Evolutionary conservation across 2,329 filamentous ascomycete species (phyloP), one percentile per base, ranked within the genome.

Genomic region (Ophiostoma triangulosporum): DNA sequence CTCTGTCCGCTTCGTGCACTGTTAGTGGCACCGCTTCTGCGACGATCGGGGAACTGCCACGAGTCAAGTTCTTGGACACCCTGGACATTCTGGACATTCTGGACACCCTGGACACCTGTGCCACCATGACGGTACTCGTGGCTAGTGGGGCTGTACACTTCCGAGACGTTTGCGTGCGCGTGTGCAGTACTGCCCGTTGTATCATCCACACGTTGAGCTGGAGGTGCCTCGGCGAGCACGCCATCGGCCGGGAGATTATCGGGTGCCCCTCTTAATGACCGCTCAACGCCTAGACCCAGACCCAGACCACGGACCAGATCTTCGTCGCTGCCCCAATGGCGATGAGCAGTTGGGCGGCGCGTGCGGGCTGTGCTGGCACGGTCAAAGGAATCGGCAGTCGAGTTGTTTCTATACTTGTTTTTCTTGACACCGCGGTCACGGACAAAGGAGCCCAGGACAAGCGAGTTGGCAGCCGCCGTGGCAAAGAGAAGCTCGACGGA

Each of bases 391-490:
- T 80, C 79, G 43, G 76, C 75, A 4, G 77, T 70, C 1, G 82
- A 80, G 15, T 74, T 74, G 57, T 80, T 76, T 52, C 84, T 83
- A 69, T 86, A 96, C 64, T 88, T 93, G 54, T 77, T 76, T 68
- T 94, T 95, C 73, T 97, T 97, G 38, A 89, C 72, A 26, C 93
- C 93, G 52, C 88, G 80, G 65, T 97, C 91, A 14, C 91, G 80
- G 27, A 97, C 81, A 63, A 97, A 97, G 0, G 90, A 95, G 12
- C 91, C 91, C 3, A 98, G 78, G 1, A 96, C 86, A 20, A 98
- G 75, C 3, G 85, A 83, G 64, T 97, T 98, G 12, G 91, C 87
- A 0, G 94, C 85, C 0, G 82, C 81, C 0, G 90, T 87, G 5
- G 93, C 90, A 50, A 91, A 90, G 1, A 97, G 75, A 7, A 97